phyloP scores from a whole-genome alignment of 2,329 filamentous ascomycete genomes.

The Ophiocordyceps camponoti-floridani region DNA sequence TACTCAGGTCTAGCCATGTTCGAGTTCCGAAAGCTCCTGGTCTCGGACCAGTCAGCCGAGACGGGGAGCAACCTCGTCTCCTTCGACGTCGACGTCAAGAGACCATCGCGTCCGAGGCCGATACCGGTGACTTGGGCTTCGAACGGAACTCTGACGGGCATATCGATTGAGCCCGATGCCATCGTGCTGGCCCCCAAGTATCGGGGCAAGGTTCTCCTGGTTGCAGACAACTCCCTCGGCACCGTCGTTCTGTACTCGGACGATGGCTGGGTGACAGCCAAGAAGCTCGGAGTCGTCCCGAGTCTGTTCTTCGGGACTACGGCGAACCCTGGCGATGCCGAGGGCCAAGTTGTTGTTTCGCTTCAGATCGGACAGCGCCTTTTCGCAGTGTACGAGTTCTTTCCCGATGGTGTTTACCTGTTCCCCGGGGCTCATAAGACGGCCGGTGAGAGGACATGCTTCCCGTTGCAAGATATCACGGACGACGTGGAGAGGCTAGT shows the following conservation, averaged over 20 bases:
- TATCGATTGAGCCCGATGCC: constrained; percentile 8
- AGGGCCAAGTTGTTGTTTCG: background rate
- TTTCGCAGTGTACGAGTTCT: background rate
- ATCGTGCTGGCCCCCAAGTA: constrained; percentile 16
- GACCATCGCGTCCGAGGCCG: background rate
- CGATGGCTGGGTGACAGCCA: constrained; percentile 16
- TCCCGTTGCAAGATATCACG: background rate
- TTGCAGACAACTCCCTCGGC: constrained; percentile 12
- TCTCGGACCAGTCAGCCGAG: constrained; percentile 8
- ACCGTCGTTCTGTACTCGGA: constrained; percentile 16
- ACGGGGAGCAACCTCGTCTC: constrained; percentile 14
- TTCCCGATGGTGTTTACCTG: background rate
- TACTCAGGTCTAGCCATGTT: constrained; percentile 1
- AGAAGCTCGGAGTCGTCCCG: constrained; percentile 15
- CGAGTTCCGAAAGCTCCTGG: constrained; percentile 10
- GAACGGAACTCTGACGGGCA: background rate
- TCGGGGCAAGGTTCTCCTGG: constrained; percentile 14
- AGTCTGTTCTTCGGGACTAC: constrained; percentile 3
- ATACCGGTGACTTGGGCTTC: background rate
- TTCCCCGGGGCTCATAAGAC: background rate
- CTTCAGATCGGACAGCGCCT: constrained; percentile 3
- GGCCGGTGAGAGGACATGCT: background rate
- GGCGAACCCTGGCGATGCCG: too few species aligned
- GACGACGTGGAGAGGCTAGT: background rate
- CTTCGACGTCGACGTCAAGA: constrained; percentile 10